phyloP scores from a whole-genome alignment of 352 stramenopile genomes.

The Phytophthora citricola region DNA sequence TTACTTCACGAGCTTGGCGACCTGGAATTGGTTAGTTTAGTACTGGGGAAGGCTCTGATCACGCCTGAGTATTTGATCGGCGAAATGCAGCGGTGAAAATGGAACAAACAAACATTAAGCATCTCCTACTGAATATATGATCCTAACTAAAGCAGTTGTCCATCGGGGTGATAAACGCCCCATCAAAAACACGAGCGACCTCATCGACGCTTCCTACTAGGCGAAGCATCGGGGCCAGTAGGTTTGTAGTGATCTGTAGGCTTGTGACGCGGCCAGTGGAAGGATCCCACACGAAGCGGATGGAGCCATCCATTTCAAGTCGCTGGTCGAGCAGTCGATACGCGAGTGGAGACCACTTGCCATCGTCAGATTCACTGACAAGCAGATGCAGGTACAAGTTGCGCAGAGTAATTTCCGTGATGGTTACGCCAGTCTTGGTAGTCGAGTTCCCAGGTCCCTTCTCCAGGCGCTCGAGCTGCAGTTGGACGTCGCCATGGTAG shows the following conservation, averaged over 20 bases:
- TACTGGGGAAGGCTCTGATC: slow-evolving; percentile 19
- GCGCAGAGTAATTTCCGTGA: slow-evolving; percentile 26
- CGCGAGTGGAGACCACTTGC: slow-evolving; percentile 4
- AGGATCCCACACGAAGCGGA: slow-evolving; percentile 10
- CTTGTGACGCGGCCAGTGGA: slow-evolving; percentile 1
- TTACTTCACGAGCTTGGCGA: slow-evolving; percentile 18
- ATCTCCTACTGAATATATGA: neutral
- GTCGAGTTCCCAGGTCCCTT: slow-evolving; percentile 1
- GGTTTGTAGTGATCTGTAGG: neutral
- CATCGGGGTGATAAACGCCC: slow-evolving; percentile 2
- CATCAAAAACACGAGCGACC: slow-evolving; percentile 9
- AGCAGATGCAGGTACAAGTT: slow-evolving; percentile 25
- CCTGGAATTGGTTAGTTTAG: slow-evolving; percentile 18
- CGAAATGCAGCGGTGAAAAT: neutral
- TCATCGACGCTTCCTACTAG: slow-evolving; percentile 4
- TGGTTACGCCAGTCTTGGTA: slow-evolving; percentile 6
- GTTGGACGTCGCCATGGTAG: slow-evolving; percentile 19
- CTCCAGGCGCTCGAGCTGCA: slow-evolving; percentile 23
- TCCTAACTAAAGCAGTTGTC: neutral
- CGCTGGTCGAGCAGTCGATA: neutral
- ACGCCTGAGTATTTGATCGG: slow-evolving; percentile 19
- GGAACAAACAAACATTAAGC: neutral
- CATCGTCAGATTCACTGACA: neutral
- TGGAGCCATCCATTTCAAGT: neutral
- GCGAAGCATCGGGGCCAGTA: slow-evolving; percentile 8